phyloP scores from a whole-genome alignment of 306 rosid species.

The Cucumis cinereus region DNA sequence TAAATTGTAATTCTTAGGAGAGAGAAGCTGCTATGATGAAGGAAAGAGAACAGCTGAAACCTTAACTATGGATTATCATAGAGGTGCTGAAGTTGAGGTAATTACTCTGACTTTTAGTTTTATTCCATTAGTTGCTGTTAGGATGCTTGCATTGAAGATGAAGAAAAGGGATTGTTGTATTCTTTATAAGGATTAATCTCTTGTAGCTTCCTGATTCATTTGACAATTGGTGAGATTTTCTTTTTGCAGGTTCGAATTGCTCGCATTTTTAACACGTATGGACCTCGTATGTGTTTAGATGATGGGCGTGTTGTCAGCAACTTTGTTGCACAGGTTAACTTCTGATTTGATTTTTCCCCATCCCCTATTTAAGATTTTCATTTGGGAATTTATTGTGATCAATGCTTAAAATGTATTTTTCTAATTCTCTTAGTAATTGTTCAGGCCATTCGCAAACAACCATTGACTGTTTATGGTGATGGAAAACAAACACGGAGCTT shows the following conservation, averaged over 20 bases:
- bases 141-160: neutral
- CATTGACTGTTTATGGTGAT: slow-evolving; percentile 89
- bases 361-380: neutral
- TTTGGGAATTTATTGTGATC: neutral
- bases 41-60: slow-evolving; percentile 98
- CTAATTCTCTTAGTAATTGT: neutral
- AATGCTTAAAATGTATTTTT: neutral
- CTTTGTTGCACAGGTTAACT: slow-evolving; percentile 14
- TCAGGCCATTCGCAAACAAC: slow-evolving; percentile 87
- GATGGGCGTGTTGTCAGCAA: slow-evolving; percentile 18
- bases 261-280: slow-evolving; percentile 5
- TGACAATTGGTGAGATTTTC: neutral
- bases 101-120: neutral
- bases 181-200: neutral
- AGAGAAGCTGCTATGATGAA: slow-evolving; percentile 96
- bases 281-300: slow-evolving; percentile 12
- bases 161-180: neutral
- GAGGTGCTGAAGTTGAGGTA: slow-evolving; percentile 97
- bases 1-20: slow-evolving; percentile 33
- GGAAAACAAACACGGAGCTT: slow-evolving; percentile 97
- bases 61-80: slow-evolving; percentile 87
- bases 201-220: neutral
- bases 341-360: neutral
- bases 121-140: neutral
- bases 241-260: slow-evolving; percentile 14